Evolutionary conservation across 805 yeast genomes (phyloP), one percentile per base, ranked within the genome.

Genomic region (Yarrowia deformans): DNA sequence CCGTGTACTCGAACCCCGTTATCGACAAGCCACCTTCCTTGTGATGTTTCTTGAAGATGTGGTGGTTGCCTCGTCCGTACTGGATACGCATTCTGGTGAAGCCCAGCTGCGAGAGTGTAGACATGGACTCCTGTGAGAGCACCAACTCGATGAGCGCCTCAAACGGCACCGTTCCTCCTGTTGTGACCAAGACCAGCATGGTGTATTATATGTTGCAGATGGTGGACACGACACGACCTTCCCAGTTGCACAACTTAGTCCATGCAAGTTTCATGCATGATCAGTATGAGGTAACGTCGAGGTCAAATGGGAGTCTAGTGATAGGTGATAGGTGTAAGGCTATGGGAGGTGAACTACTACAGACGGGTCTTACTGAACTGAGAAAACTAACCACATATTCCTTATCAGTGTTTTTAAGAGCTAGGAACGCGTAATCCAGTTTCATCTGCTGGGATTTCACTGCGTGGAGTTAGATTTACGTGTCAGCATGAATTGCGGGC

Each of bases 81-180:
- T 90, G 96, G 2, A 90, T 75, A 5, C 83, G 79, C 12, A 90
- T 48, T 14, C 77, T 76, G 0, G 74, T 72, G 71, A 81, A 85
- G 0, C 84, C 84, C 0, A 73, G 69, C 0, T 72, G 69, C 0
- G 56, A n/a, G n/a, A 89, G 72, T 8, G 73, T 68, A 0, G 73
- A 52, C 0, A 85, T 71, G 43, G 88, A 83, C 1, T 73, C 68
- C 0, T 71, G 68, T 8, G 75, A 69, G 8, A 87, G 72, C 0
- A 85, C 77, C 9, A 81, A 76, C n/a, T 77, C 77, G 0, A 94
- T 77, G 16, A 94, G 83, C 18, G 75, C 79, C 12, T 83, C 82
- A 75, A 94, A 94, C 0, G 97, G 89, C 23, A 90, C 93, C 0
- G 98, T 93, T 1, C 97, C 98, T 0, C 98, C 98, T 3, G 96